Conservation (phyloP, 2,329 filamentous ascomycete species). For the Balansia obtecta region DNA sequence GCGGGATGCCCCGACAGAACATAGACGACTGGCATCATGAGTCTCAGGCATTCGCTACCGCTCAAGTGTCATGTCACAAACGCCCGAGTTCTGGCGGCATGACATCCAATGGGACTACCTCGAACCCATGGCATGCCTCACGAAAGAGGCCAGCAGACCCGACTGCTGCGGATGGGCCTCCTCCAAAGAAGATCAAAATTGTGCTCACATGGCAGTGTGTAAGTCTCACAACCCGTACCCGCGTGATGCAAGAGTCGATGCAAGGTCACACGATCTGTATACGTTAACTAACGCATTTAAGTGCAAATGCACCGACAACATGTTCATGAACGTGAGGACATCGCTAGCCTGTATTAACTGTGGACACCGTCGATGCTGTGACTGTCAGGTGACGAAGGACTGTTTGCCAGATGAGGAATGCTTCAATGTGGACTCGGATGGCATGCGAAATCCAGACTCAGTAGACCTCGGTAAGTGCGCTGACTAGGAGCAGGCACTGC, state of each 20-base stretch:
- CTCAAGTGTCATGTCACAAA: slow-evolving; percentile 6
- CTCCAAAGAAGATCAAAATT: not conserved
- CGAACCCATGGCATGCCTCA: not conserved
- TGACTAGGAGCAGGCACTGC: not conserved
- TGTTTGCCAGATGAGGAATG: not conserved
- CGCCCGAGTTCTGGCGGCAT: slow-evolving; percentile 4
- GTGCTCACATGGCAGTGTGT: slow-evolving; percentile 5
- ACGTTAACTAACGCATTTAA: not conserved
- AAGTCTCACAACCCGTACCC: not conserved
- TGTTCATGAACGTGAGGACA: not conserved
- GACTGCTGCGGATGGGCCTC: not conserved
- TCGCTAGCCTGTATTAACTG: not conserved
- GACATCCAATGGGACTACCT: not conserved
- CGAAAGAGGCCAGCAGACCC: slow-evolving; percentile 1
- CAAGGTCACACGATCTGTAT: not conserved
- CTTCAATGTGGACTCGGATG: not conserved
- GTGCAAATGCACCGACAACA: slow-evolving; percentile 1
- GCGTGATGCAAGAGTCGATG: not conserved
- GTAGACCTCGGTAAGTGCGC: not conserved
- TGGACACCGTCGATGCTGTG: not conserved
- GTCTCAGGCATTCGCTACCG: slow-evolving; percentile 1
- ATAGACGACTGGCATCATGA: slow-evolving; percentile 45
- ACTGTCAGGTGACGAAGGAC: not conserved
- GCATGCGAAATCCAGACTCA: not conserved
- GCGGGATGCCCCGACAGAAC: slow-evolving; percentile 20